These are phyloP conservation scores for Scutellaria minor DNA, from an alignment of 257 asterid genomes.

Conservation along the genomic window DNA sequence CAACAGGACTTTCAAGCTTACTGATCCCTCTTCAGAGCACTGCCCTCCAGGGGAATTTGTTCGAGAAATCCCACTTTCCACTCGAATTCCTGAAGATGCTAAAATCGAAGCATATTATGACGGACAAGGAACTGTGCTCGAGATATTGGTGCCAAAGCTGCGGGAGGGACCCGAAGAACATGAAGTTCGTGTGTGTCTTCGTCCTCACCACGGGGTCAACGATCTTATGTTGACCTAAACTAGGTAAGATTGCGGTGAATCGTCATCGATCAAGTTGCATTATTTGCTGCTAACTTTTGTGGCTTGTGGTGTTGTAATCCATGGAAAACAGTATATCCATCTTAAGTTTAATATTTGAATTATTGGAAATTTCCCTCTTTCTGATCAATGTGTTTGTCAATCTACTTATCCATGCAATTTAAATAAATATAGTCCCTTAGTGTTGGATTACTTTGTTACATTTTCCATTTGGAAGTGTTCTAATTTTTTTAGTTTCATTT, in stretches of 20 bases:
- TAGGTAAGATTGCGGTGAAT: slow-evolving; percentile 18
- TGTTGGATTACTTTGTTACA: not conserved
- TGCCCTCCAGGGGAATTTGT: slow-evolving; percentile 96
- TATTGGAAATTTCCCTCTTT: slow-evolving; percentile 1
- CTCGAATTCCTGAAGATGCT: slow-evolving; percentile 93
- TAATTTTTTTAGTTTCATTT: not conserved
- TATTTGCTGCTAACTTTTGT: slow-evolving; percentile 30
- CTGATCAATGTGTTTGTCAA: not conserved
- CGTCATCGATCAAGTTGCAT: not conserved
- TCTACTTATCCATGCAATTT: slow-evolving; percentile 6
- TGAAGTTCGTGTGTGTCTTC: slow-evolving; percentile 87
- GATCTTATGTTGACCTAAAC: slow-evolving; percentile 72
- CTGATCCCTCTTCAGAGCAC: slow-evolving; percentile 74
- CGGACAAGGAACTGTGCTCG: slow-evolving; percentile 77
- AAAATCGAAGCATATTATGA: slow-evolving; percentile 85
- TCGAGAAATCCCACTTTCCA: slow-evolving; percentile 77
- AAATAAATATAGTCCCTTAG: not conserved
- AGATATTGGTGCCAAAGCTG: slow-evolving; percentile 87
- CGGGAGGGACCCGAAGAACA: slow-evolving; percentile 84
- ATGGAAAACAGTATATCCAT: slow-evolving; percentile 28
- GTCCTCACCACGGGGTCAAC: slow-evolving; percentile 71
- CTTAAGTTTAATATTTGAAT: not conserved
- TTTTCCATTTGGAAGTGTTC: not conserved
- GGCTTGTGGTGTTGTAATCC: slow-evolving; percentile 20
- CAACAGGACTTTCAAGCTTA: slow-evolving; percentile 79